A percentile compares a stretch with the other conserved stretches of the same genome.
Evolutionary conservation across 306 rosid genomes (phyloP).

Genomic region (Cucumis hystrix): DNA sequence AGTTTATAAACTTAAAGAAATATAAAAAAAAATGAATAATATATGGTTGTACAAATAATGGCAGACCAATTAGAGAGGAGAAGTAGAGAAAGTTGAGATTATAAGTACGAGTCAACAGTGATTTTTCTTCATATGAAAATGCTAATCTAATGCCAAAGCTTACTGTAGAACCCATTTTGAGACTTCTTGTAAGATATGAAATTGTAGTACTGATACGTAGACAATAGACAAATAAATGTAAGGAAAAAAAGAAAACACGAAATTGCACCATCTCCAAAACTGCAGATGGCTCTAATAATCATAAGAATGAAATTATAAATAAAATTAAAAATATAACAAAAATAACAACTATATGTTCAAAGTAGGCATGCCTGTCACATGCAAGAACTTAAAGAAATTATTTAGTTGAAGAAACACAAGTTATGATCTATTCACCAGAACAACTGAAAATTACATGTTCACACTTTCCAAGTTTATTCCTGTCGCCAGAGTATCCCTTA

Average conservation of each 20-base stretch:
- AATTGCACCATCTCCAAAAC: not conserved
- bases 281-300: not conserved
- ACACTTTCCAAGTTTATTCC: constrained; percentile 73
- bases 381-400: not conserved
- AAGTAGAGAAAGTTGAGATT: too few species aligned
- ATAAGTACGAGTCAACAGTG: too few species aligned
- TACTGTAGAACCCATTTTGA: too few species aligned
- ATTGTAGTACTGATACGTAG: constrained; percentile 51
- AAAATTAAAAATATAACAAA: too few species aligned
- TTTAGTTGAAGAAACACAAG: not conserved
- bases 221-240: not conserved
- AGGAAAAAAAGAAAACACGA: not conserved
- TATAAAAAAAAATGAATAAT: too few species aligned
- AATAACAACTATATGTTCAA: not conserved
- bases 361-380: not conserved
- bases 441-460: constrained; percentile 53
- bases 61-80: too few species aligned
- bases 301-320: too few species aligned
- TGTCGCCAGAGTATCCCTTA: constrained; percentile 82
- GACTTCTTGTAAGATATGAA: too few species aligned
- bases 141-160: too few species aligned
- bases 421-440: not conserved
- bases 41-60: too few species aligned
- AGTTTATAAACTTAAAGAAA: too few species aligned
- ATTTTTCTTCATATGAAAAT: too few species aligned